Percentiles rank a stretch among this genome's conserved stretches.
Conservation (phyloP, 2,329 filamentous ascomycete species). For the Alternaria triticimaculans region DNA sequence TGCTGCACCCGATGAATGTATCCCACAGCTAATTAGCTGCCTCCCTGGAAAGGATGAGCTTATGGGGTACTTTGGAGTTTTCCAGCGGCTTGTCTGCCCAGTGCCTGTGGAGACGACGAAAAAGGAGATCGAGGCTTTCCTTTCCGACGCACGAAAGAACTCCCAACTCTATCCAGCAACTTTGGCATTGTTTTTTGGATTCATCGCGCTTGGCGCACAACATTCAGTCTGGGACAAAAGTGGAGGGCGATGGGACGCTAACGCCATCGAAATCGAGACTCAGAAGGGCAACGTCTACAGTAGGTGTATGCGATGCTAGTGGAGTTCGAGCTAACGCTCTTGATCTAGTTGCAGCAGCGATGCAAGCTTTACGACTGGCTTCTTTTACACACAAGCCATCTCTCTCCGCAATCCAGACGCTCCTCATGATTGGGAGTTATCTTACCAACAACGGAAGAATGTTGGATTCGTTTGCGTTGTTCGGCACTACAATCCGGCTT, state of each 20-base stretch:
- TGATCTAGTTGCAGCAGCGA: constrained; percentile 55
- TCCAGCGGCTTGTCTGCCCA: constrained; percentile 53
- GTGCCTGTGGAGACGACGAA: constrained; percentile 53
- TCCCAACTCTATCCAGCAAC: constrained; percentile 55
- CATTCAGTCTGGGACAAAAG: constrained; percentile 53
- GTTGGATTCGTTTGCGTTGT: constrained; percentile 58
- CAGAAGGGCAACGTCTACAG: constrained; percentile 54
- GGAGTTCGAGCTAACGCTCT: background rate
- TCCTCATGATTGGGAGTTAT: constrained; percentile 58
- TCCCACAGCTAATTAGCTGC: constrained; percentile 46
- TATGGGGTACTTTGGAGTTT: constrained; percentile 49
- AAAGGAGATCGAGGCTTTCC: constrained; percentile 55
- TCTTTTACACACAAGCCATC: constrained; percentile 59
- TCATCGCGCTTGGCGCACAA: constrained; percentile 56
- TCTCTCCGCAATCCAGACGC: constrained; percentile 53
- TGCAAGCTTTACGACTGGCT: constrained; percentile 58
- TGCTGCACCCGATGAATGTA: constrained; percentile 42
- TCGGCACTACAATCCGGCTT: constrained; percentile 57
- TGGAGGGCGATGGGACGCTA: constrained; percentile 49
- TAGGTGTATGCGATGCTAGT: constrained; percentile 34
- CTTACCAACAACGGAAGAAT: constrained; percentile 58
- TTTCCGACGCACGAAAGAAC: constrained; percentile 52
- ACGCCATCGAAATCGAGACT: constrained; percentile 45
- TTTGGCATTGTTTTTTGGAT: constrained; percentile 57
- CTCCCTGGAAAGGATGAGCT: constrained; percentile 51